phyloP scores from a whole-genome alignment of 2,329 filamentous ascomycete genomes.

The Rhexocercosporidium sp. region DNA sequence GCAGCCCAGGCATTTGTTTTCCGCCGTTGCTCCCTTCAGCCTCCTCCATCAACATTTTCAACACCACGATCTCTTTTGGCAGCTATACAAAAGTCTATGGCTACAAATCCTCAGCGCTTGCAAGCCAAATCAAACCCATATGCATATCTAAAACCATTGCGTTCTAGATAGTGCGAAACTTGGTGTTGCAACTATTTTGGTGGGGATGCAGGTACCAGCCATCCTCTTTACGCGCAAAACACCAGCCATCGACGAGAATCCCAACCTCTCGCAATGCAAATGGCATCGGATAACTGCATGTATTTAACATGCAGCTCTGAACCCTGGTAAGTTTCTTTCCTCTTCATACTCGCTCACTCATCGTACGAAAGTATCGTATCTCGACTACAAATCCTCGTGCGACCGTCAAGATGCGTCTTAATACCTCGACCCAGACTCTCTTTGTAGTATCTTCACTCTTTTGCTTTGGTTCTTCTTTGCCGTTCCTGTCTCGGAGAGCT shows the following conservation, averaged over 20 bases:
- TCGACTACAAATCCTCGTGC: constrained; percentile 14
- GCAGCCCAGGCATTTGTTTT: not conserved
- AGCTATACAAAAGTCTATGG: not conserved
- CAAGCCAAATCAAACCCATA: not conserved
- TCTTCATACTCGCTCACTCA: constrained; percentile 25
- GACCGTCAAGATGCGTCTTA: constrained; percentile 35
- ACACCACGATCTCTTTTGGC: not conserved
- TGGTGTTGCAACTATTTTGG: constrained; percentile 10
- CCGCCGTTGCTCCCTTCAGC: not conserved
- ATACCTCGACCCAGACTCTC: constrained; percentile 31
- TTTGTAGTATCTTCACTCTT: constrained; percentile 38
- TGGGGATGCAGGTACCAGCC: constrained; percentile 25
- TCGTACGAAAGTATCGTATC: constrained; percentile 19
- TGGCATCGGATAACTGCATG: constrained; percentile 28
- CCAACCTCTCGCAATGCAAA: constrained; percentile 35
- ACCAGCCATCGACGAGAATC: constrained; percentile 32
- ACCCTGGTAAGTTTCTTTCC: constrained; percentile 24
- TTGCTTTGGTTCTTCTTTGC: constrained; percentile 33
- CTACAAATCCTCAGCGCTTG: not conserved
- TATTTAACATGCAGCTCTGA: constrained; percentile 27
- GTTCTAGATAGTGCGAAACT: not conserved
- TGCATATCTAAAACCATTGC: not conserved
- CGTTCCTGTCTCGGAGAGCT: constrained; percentile 30
- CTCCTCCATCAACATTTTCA: not conserved
- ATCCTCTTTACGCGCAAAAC: constrained; percentile 30